Evolutionary conservation across 139 green algal species (phyloP), one percentile per base, ranked within the genome.

Genomic region (Picochlorum sp.): DNA sequence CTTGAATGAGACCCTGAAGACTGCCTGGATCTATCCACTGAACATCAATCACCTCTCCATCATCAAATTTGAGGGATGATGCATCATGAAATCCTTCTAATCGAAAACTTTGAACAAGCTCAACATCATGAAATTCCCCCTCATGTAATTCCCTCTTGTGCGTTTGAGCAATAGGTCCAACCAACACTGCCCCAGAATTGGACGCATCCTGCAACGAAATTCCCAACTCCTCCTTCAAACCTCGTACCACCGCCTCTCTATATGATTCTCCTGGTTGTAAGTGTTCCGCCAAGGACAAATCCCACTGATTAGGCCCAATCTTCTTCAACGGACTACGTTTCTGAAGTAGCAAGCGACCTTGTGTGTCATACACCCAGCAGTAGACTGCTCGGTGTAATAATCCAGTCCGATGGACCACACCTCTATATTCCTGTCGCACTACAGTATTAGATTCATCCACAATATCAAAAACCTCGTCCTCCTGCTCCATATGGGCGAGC

Each of bases 201-300:
- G 23, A 20, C 14, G 63, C 58, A 7, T 30, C 28, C 28, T 30
- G 28, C 4, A 10, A 10, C 2, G 20, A 16, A 21, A 90, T 75
- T 34, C 83, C 81, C 15, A 90, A 72, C 76, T 90, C 84, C 57
- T 90, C 84, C 18, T 63, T 23, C 61, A 90, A 66, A 4, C 84
- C 84, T 13, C 84, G 66, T 6, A 64, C 51, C 16, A 71, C 84
- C 16, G 65, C 83, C 13, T 80, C 26, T 24, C 20, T n/a, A 63
- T 75, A 89, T 10, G n/a, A 56, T 56, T 90, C 84, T 6, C 84
- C 84, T 49, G 75, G 70, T 30, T 74, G 61, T 13, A 90, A 61
- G 66, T 90, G 84, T 69, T 90, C 84, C 9, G 84, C 84, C 4
- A 80, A 67, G 34, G 69, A 82, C 7, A 91, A 56, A 64, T 91